Percentiles rank a stretch among this genome's conserved stretches.
phyloP scores from a whole-genome alignment of 2,329 filamentous ascomycete genomes.

The Exophiala alcalophila region DNA sequence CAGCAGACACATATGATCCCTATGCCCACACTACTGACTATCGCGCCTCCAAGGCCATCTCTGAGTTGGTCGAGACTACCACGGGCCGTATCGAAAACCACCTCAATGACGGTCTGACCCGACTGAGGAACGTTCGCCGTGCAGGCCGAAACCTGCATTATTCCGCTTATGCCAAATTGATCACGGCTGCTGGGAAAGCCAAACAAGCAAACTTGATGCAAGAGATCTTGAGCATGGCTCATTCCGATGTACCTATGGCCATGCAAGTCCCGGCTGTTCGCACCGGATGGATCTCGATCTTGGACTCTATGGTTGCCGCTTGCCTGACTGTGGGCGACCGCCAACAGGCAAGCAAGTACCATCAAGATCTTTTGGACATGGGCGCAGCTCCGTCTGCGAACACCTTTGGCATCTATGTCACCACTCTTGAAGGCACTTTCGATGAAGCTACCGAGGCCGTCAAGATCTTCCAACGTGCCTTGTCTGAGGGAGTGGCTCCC shows the following conservation, averaged over 20 bases:
- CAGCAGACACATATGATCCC: constrained; percentile 84
- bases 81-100: constrained; percentile 69
- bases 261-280: constrained; percentile 81
- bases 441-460: constrained; percentile 96
- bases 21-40: constrained; percentile 89
- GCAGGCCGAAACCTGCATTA: constrained; percentile 89
- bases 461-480: constrained; percentile 93
- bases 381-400: constrained; percentile 91
- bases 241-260: constrained; percentile 79
- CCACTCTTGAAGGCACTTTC: constrained; percentile 96
- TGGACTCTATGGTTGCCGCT: constrained; percentile 94
- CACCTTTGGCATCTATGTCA: constrained; percentile 97
- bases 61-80: constrained; percentile 80
- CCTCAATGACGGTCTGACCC: constrained; percentile 74
- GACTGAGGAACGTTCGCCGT: constrained; percentile 90
- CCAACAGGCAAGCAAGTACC: constrained; percentile 76
- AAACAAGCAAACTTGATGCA: constrained; percentile 77
- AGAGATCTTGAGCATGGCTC: constrained; percentile 85
- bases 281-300: constrained; percentile 93
- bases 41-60: constrained; percentile 86
- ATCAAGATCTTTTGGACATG: constrained; percentile 87
- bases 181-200: constrained; percentile 81
- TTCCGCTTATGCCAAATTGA: constrained; percentile 94
- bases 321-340: constrained; percentile 82
- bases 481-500: constrained; percentile 89